Evolutionary conservation across 441 rosid genomes (phyloP), one percentile per base, ranked within the genome.

Genomic region (Mallotus repandus): DNA sequence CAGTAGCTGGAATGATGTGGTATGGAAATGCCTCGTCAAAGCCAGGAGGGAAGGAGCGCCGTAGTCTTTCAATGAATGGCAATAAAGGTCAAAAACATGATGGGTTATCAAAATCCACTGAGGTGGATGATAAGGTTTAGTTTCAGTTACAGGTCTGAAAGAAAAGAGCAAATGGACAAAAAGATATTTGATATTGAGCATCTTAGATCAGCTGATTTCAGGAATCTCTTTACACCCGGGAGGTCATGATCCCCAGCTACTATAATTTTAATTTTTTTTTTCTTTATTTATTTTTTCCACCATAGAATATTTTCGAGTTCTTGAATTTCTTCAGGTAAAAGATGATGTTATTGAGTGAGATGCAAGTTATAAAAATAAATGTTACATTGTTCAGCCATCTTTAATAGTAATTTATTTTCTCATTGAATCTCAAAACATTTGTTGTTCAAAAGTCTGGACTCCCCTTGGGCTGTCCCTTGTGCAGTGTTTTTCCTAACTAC

Each of bases 1-100:
- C 99, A 0, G 86, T 95, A 15, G 79, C 77, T 3, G 99, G 99
- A 48, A 96, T 96, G 99, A 63, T 96, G 70, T 96, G 97, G 98
- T 96, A 96, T 29, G 89, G 94, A 14, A 93, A 93, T 41, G 97
- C 96, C 78, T 91, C 99, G 13, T 86, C 97, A 6, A 96, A 88
- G 72, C 97, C 99, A 0, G 96, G 99, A 1, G 98, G 97, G 9
- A 96, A 93, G 71, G 98, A 93, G 70, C 93, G 95, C 1, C 81
- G 93, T 7, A 83, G 87, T 78, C 83, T 76, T 76, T 82, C 93
- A 1, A 77, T 82, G 72, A 88, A 86, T 45, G 80, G 79, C 66
- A 83, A 70, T 68, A 86, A 81, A 78, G 25, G 81, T 29, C 94
- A 85, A 69, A 91, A 91, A 82, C 81, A 75, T 32, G 79, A 83